phyloP scores from a whole-genome alignment of 495 filamentous ascomycete genomes.

The Pyronema omphalodes region DNA sequence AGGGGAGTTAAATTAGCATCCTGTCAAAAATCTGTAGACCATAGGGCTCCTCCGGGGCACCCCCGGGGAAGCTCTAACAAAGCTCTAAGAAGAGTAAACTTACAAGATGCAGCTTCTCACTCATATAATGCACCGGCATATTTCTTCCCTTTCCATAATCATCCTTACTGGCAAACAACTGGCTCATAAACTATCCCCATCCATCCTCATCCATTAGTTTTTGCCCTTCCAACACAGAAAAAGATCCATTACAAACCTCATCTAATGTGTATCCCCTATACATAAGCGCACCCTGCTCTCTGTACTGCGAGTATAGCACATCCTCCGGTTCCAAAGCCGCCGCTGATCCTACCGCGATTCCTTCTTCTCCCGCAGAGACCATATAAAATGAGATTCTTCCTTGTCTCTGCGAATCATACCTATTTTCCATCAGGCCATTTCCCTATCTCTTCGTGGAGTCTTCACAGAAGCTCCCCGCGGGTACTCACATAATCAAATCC shows the following conservation, averaged over 20 bases:
- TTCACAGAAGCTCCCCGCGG: no score
- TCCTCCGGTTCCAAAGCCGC: slow-evolving; percentile 66
- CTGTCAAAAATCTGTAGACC: not conserved
- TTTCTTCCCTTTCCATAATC: slow-evolving; percentile 73
- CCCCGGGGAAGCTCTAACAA: not conserved
- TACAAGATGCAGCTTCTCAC: slow-evolving; percentile 62
- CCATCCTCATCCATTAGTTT: no score
- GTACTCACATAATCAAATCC: slow-evolving; percentile 8
- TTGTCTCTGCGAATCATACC: slow-evolving; percentile 38
- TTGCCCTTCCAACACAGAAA: no score
- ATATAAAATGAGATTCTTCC: slow-evolving; percentile 90
- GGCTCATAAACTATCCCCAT: slow-evolving; percentile 61
- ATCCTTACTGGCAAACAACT: slow-evolving; percentile 75
- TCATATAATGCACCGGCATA: slow-evolving; percentile 94
- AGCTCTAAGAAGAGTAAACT: slow-evolving; percentile 10
- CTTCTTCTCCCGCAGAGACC: slow-evolving; percentile 93
- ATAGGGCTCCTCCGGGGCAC: not conserved
- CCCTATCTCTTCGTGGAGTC: no score
- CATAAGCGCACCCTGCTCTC: slow-evolving; percentile 77
- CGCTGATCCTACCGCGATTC: slow-evolving; percentile 72
- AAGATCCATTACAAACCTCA: slow-evolving; percentile 7
- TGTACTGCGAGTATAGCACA: slow-evolving; percentile 86
- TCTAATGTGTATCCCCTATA: slow-evolving; percentile 70
- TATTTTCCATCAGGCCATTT: not conserved
- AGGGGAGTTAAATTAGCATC: slow-evolving; percentile 3